Evolutionary conservation across 2,329 filamentous ascomycete species (phyloP).

Genomic region (Pseudocercospora fuligena): DNA sequence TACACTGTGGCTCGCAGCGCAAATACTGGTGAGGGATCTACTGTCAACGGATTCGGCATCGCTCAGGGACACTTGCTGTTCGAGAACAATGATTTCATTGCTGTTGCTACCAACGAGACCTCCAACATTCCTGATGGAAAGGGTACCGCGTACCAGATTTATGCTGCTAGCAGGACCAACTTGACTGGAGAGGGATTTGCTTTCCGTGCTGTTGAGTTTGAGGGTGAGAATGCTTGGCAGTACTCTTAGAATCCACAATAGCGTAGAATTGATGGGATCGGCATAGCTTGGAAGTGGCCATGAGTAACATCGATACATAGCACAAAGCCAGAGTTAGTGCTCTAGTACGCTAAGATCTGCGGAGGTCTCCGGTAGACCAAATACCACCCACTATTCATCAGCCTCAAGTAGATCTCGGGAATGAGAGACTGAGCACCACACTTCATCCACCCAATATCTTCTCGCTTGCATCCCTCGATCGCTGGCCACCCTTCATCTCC

Average conservation of each 20-base stretch:
- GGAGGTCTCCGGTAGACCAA: not conserved
- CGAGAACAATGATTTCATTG: constrained; percentile 12
- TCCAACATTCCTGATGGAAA: constrained; percentile 11
- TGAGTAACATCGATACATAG: no score
- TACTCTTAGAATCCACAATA: not conserved
- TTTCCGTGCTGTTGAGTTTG: constrained; percentile 7
- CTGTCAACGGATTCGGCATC: not conserved
- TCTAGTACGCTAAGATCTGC: no score
- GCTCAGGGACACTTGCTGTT: constrained; percentile 13
- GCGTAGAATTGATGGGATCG: not conserved
- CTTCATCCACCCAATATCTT: constrained; percentile 6
- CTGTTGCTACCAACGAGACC: constrained; percentile 12
- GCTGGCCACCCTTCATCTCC: constrained; percentile 3
- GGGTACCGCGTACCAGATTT: constrained; percentile 15
- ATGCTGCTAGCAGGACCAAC: constrained; percentile 15
- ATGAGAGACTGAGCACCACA: not conserved
- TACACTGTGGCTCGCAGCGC: constrained; percentile 16
- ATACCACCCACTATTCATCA: not conserved
- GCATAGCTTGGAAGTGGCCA: no score
- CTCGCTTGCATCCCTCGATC: constrained; percentile 3
- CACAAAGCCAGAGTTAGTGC: no score
- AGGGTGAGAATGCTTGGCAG: constrained; percentile 10
- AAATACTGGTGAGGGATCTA: not conserved
- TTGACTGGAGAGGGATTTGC: constrained; percentile 12
- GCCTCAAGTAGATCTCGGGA: not conserved